Evolutionary conservation across 2,329 filamentous ascomycete genomes (phyloP).

Genomic region (Stagonosporopsis rhizophila): DNA sequence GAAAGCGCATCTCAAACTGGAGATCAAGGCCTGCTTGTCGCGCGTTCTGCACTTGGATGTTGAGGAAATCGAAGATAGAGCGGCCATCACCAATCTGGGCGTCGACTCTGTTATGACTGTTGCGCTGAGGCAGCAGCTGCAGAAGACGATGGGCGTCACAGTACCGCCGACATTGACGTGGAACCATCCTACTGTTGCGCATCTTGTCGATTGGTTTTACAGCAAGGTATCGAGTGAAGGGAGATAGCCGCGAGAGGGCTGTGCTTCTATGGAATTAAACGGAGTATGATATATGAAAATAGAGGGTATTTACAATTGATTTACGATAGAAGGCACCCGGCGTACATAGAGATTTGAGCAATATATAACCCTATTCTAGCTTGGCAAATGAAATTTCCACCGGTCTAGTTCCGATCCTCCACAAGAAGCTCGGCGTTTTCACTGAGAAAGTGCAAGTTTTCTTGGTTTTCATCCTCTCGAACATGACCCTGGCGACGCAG

Average conservation of each 20-base stretch:
- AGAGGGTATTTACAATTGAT: background rate
- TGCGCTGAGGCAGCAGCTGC: conserved; percentile 45
- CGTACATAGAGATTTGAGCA: background rate
- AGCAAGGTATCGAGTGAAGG: conserved; percentile 23
- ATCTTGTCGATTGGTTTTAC: conserved; percentile 49
- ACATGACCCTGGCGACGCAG: background rate
- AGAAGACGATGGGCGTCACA: conserved; percentile 44
- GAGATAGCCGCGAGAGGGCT: background rate
- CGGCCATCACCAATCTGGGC: conserved; percentile 49
- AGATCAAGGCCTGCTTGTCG: conserved; percentile 46
- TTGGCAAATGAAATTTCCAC: background rate
- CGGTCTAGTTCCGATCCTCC: background rate
- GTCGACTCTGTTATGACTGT: conserved; percentile 54
- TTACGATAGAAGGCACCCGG: too few relatives aligned
- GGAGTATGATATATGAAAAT: background rate
- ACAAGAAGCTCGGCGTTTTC: background rate
- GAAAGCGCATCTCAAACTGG: conserved; percentile 37
- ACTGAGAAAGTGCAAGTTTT: background rate
- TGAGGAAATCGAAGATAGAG: conserved; percentile 45
- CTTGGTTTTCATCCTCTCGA: background rate
- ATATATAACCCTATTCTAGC: background rate
- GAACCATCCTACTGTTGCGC: conserved; percentile 51
- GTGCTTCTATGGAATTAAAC: background rate
- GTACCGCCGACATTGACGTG: conserved; percentile 53
- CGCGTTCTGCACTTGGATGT: conserved; percentile 43